Conservation (phyloP, 2,329 filamentous ascomycete genomes). For the Xylariales sp. region DNA sequence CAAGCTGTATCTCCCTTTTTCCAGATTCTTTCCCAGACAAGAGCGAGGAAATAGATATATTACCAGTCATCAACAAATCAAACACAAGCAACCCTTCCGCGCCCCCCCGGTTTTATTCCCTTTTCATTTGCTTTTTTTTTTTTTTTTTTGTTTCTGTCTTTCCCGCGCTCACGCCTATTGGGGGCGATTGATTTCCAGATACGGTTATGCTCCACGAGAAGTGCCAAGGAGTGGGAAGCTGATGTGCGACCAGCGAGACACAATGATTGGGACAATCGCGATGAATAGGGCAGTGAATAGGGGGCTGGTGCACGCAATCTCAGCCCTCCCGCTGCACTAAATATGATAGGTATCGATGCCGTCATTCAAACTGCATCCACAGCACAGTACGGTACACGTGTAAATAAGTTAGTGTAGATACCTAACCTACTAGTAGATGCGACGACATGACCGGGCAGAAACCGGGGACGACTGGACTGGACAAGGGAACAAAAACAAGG, state of each 20-base stretch:
- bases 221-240: slow-evolving; percentile 16
- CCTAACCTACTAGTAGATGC: background rate
- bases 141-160: too few species aligned
- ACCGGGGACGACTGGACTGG: background rate
- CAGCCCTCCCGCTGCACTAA: slow-evolving; percentile 3
- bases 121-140: slow-evolving; percentile 21
- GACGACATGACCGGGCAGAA: background rate
- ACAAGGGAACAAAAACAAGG: too few species aligned
- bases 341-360: slow-evolving; percentile 16
- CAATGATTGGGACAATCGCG: background rate
- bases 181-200: slow-evolving; percentile 1
- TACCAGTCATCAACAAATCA: slow-evolving; percentile 14
- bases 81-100: slow-evolving; percentile 9
- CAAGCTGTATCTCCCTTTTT: background rate
- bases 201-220: slow-evolving; percentile 3
- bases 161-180: slow-evolving; percentile 6
- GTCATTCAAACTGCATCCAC: slow-evolving; percentile 2
- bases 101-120: slow-evolving; percentile 9
- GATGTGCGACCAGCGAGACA: slow-evolving; percentile 11
- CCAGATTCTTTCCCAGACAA: slow-evolving; percentile 27
- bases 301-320: slow-evolving; percentile 20
- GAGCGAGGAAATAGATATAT: slow-evolving; percentile 1
- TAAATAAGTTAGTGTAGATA: background rate
- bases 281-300: slow-evolving; percentile 23
- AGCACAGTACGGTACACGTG: background rate